phyloP scores from a whole-genome alignment of 1,284 basidiomycete species.

The Boletellus deceptivus region DNA sequence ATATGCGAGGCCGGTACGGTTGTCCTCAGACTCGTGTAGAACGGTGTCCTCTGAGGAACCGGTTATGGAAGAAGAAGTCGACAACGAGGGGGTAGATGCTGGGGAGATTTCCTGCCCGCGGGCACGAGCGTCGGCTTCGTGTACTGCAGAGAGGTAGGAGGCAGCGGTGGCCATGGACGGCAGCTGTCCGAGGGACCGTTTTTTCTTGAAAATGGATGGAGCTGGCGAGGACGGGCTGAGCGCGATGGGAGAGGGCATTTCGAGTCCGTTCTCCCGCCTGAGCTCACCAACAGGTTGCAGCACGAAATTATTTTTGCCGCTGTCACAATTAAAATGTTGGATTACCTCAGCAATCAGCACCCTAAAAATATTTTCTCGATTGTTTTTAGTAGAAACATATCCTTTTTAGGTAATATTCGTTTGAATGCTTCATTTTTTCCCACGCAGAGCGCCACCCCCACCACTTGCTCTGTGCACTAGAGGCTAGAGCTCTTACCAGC shows the following conservation, averaged over 20 bases:
- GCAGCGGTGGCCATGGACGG: constrained; percentile 57
- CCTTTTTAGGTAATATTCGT: background rate
- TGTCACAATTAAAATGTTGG: constrained; percentile 25
- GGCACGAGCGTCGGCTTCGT: constrained; percentile 64
- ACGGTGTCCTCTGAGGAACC: constrained; percentile 62
- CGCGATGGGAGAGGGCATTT: constrained; percentile 54
- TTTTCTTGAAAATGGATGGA: constrained; percentile 62
- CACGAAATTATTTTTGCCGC: constrained; percentile 10
- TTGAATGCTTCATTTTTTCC: background rate
- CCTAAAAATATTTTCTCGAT: background rate
- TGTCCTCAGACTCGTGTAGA: constrained; percentile 48
- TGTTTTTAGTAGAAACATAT: background rate
- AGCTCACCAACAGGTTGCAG: constrained; percentile 5
- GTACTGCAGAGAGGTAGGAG: constrained; percentile 70
- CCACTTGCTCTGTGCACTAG: no score
- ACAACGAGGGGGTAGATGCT: constrained; percentile 60
- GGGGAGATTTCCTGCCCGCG: constrained; percentile 37
- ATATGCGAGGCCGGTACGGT: constrained; percentile 50
- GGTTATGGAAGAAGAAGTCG: constrained; percentile 65
- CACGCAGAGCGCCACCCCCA: no score
- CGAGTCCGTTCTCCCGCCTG: constrained; percentile 3
- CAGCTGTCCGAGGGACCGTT: constrained; percentile 47
- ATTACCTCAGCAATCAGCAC: constrained; percentile 25
- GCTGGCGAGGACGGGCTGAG: constrained; percentile 43
- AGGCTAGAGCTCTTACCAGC: no score